A percentile compares a stretch with the other conserved stretches of the same genome.
phyloP scores from a whole-genome alignment of 345 rosid genomes.

The Brassica napus region Da-Ae NC_063434.1:5799501-5800000 shows the following conservation, averaged over 20 bases:
- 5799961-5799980: constrained; percentile 75
- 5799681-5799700: neutral
- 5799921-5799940: constrained; percentile 90
- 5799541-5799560: constrained; percentile 11
- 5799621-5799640: constrained; percentile 37
- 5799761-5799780: constrained; percentile 90
- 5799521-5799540: constrained; percentile 17
- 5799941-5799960: constrained; percentile 70
- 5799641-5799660: neutral
- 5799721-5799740: constrained; percentile 49
- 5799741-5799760: constrained; percentile 62
- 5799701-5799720: constrained; percentile 47
- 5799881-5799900: constrained; percentile 99
- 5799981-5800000: constrained; percentile 79
- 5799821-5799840: constrained; percentile 69
- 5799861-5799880: constrained; percentile 91
- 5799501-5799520: constrained; percentile 22
- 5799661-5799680: neutral
- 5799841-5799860: constrained; percentile 71
- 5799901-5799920: constrained; percentile 84
- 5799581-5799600: constrained; percentile 37
- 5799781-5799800: constrained; percentile 98
- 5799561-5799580: constrained; percentile 20
- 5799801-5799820: constrained; percentile 82
- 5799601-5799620: constrained; percentile 37